These are phyloP conservation scores for Aureobasidium zeae DNA, from an alignment of 2,329 filamentous ascomycete genomes.

Conservation along the genomic window DNA sequence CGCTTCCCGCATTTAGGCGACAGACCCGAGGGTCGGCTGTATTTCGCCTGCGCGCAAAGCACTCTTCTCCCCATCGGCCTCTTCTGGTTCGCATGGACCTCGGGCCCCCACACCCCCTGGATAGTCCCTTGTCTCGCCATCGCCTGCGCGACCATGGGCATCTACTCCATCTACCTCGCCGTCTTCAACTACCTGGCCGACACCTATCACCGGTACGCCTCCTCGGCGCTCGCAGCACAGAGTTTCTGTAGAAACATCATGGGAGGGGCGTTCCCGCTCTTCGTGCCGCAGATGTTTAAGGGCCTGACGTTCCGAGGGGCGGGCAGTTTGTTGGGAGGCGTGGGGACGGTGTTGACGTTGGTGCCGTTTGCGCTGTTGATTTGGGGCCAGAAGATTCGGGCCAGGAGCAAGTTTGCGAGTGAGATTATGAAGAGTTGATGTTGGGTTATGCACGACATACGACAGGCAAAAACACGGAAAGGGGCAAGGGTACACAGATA, in stretches of 20 bases:
- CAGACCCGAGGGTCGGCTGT: conserved; percentile 67
- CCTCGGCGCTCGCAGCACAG: conserved; percentile 77
- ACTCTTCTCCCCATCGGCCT: conserved; percentile 68
- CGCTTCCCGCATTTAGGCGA: conserved; percentile 30
- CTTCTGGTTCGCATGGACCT: conserved; percentile 71
- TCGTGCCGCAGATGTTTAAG: conserved; percentile 63
- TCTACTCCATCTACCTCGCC: conserved; percentile 77
- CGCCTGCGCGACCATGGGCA: conserved; percentile 69
- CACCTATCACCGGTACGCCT: conserved; percentile 75
- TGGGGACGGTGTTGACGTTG: conserved; percentile 56
- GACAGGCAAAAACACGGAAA: no score
- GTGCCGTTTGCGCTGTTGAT: conserved; percentile 85
- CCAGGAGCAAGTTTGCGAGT: conserved; percentile 64
- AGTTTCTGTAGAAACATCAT: conserved; percentile 78
- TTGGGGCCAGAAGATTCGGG: conserved; percentile 66
- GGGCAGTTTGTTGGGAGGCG: conserved; percentile 64
- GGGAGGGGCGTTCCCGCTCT: conserved; percentile 69
- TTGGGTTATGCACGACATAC: no score
- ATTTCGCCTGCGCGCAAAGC: conserved; percentile 71
- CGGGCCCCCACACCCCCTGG: conserved; percentile 56
- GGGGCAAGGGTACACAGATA: no score
- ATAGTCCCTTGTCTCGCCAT: conserved; percentile 62
- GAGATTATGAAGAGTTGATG: conserved; percentile 27
- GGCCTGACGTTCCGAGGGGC: conserved; percentile 62
- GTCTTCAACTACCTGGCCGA: conserved; percentile 92